These are phyloP conservation scores for Fusarium humuli DNA, from an alignment of 2,329 filamentous ascomycete genomes.

Conservation along the genomic window DNA sequence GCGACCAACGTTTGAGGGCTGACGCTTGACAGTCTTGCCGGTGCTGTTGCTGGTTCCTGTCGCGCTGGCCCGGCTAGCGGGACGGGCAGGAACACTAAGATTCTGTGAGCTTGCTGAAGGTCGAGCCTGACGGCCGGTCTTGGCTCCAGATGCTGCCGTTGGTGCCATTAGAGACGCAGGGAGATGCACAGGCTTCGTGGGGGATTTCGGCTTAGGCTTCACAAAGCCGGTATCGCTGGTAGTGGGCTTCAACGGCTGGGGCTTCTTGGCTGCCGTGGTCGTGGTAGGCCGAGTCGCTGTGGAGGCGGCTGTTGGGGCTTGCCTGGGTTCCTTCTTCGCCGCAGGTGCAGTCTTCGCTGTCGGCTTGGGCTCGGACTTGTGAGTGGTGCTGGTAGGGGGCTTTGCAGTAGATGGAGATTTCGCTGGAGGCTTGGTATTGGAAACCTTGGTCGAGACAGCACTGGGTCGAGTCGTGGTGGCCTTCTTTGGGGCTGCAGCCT, in stretches of 20 bases:
- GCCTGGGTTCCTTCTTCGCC: slow-evolving; percentile 52
- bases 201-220: slow-evolving; percentile 74
- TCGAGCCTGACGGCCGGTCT: slow-evolving; percentile 52
- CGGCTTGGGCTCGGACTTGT: slow-evolving; percentile 47
- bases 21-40: slow-evolving; percentile 56
- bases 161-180: slow-evolving; percentile 76
- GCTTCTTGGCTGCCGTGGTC: slow-evolving; percentile 56
- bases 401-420: slow-evolving; percentile 42
- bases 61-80: slow-evolving; percentile 60
- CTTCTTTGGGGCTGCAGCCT: slow-evolving; percentile 36
- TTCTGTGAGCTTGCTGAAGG: slow-evolving; percentile 52
- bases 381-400: slow-evolving; percentile 41
- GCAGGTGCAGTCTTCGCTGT: slow-evolving; percentile 44
- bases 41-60: slow-evolving; percentile 38
- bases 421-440: slow-evolving; percentile 32
- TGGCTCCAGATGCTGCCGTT: slow-evolving; percentile 76
- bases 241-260: slow-evolving; percentile 56
- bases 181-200: slow-evolving; percentile 74
- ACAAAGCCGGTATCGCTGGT: slow-evolving; percentile 58
- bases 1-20: slow-evolving; percentile 59
- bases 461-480: slow-evolving; percentile 35
- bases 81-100: slow-evolving; percentile 53
- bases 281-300: slow-evolving; percentile 48
- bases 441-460: slow-evolving; percentile 43
- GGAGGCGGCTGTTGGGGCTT: slow-evolving; percentile 41